Percentiles rank a stretch among this genome's conserved stretches.
These are phyloP conservation scores for Coprinopsis sp. DNA, from an alignment of 768 basidiomycete genomes.

Conservation along the genomic window DNA sequence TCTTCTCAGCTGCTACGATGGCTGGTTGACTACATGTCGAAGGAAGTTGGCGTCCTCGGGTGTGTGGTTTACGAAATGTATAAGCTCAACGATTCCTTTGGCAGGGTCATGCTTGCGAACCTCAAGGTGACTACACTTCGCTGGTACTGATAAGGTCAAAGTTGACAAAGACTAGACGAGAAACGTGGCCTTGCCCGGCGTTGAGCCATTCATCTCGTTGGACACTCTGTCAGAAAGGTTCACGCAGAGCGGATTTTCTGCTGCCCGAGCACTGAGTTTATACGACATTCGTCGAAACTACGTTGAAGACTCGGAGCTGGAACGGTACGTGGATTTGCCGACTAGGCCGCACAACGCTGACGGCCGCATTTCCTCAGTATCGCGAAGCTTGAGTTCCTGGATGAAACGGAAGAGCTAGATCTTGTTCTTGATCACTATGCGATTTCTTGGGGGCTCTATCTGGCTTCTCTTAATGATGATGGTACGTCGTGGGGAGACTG, in stretches of 20 bases:
- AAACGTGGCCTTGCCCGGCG: constrained; percentile 72
- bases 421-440: constrained; percentile 88
- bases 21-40: constrained; percentile 58
- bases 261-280: constrained; percentile 56
- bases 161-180: constrained; percentile 48
- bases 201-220: constrained; percentile 53
- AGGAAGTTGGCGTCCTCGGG: constrained; percentile 35
- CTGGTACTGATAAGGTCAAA: neutral
- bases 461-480: constrained; percentile 13
- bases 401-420: constrained; percentile 93
- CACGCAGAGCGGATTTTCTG: constrained; percentile 47
- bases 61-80: constrained; percentile 92
- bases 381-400: constrained; percentile 77
- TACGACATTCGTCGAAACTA: constrained; percentile 59
- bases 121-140: constrained; percentile 52
- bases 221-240: constrained; percentile 60
- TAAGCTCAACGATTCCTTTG: constrained; percentile 81
- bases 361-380: too few relatives aligned
- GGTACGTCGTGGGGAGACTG: constrained; percentile 29
- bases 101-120: constrained; percentile 89
- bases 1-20: constrained; percentile 56
- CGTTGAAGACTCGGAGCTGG: constrained; percentile 45
- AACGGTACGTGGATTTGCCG: too few relatives aligned
- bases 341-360: too few relatives aligned
- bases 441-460: constrained; percentile 63